phyloP scores from a whole-genome alignment of 345 rosid species.

The Bruguiera parviflora region DNA sequence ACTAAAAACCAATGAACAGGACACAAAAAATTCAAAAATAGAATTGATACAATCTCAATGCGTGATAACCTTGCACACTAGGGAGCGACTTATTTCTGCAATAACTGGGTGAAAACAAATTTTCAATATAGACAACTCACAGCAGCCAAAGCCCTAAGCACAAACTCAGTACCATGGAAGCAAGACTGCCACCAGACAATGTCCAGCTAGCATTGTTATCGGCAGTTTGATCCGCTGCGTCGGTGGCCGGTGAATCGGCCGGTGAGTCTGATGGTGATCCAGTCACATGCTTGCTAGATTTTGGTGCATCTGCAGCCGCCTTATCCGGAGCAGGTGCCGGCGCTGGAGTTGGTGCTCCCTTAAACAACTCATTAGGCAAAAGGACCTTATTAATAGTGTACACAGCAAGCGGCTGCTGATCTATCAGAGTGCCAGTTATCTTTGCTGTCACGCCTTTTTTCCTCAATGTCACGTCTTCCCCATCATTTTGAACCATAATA shows the following conservation, averaged over 20 bases:
- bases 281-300: conserved; percentile 35
- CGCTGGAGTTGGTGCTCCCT: conserved; percentile 55
- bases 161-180: conserved; percentile 41
- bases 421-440: conserved; percentile 62
- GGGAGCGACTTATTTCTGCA: conserved; percentile 30
- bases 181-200: conserved; percentile 31
- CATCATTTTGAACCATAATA: conserved; percentile 81
- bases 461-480: conserved; percentile 66
- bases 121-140: conserved; percentile 19
- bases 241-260: conserved; percentile 59
- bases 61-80: conserved; percentile 16
- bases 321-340: conserved; percentile 67
- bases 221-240: conserved; percentile 47
- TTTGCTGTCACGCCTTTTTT: conserved; percentile 64
- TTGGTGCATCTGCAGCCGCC: conserved; percentile 59
- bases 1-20: not conserved
- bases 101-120: conserved; percentile 14
- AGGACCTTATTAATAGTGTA: conserved; percentile 65
- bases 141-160: conserved; percentile 34
- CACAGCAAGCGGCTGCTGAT: conserved; percentile 77
- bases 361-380: conserved; percentile 74
- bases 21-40: conserved; percentile 2
- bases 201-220: conserved; percentile 52
- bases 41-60: conserved; percentile 2
- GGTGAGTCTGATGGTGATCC: conserved; percentile 57